Evolutionary conservation across 805 yeast species (phyloP).

Genomic region (Priceomyces carsonii): DNA sequence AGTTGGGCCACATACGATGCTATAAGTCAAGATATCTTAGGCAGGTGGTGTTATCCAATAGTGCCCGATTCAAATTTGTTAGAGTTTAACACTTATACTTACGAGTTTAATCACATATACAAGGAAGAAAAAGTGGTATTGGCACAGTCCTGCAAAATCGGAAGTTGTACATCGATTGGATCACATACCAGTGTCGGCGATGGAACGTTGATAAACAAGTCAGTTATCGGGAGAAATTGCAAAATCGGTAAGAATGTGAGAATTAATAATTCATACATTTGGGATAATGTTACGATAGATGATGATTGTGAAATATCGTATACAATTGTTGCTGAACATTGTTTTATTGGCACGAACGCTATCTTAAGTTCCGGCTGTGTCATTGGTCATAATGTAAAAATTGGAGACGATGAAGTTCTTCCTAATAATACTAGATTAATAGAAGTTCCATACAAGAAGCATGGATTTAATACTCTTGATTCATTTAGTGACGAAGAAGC

Average conservation of each 20-base stretch:
- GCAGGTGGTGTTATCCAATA: constrained; percentile 91
- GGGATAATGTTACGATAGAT: constrained; percentile 79
- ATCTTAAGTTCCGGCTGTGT: constrained; percentile 69
- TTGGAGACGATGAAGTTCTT: constrained; percentile 55
- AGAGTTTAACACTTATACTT: constrained; percentile 70
- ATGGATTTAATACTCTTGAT: constrained; percentile 22
- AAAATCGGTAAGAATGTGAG: constrained; percentile 75
- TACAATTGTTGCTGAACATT: constrained; percentile 70
- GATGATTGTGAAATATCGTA: constrained; percentile 60
- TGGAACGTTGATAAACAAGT: constrained; percentile 60
- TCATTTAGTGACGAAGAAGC: constrained; percentile 31
- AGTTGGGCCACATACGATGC: constrained; percentile 93
- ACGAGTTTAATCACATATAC: constrained; percentile 83
- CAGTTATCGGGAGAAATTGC: constrained; percentile 86
- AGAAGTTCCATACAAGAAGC: constrained; percentile 43
- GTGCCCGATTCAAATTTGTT: constrained; percentile 82
- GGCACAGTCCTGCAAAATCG: constrained; percentile 90
- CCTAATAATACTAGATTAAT: constrained; percentile 54
- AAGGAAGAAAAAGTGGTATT: constrained; percentile 86
- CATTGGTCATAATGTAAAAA: constrained; percentile 70
- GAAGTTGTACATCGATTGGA: constrained; percentile 82
- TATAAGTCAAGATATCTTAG: constrained; percentile 83
- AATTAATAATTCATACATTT: constrained; percentile 75
- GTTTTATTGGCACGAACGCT: constrained; percentile 54
- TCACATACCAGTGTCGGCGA: constrained; percentile 75